Evolutionary conservation across 164 flowering plant genomes (phyloP), one percentile per base, ranked within the genome.

Genomic region (Tinospora cordifolia): DNA sequence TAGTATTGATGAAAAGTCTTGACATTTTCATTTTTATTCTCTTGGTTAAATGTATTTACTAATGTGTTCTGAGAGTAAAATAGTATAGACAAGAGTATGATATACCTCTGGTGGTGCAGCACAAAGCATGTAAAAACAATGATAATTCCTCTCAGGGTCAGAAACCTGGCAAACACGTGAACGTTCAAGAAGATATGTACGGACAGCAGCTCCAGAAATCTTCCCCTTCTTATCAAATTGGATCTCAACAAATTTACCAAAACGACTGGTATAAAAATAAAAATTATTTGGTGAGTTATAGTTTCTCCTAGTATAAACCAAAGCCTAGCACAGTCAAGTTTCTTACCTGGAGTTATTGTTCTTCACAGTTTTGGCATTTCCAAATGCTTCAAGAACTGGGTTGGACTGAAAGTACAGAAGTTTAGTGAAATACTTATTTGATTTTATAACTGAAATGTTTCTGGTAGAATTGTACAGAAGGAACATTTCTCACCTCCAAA

Each of bases 371-470:
- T 88, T 90, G 27, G 96, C 92, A 78, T 90, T 88, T 30, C 93
- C 96, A 80, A 90, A 90, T 79, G 96, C 96, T 81, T 90, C 93
- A 62, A 90, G 73, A 30, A 90, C 97, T 65, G 93, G 97, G 68
- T 90, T 90, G 71, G 97, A 90, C 97, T 90, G 83, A 62, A 74
- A 11, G 77, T 49, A 30, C 36, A 30, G 36, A 30, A 70, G 19
- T 54, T 11, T 1, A 39, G 30, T 68, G 41, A 65, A 3, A 60
- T 19, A 41, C 60, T 2, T n/a, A 19, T 19, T 30, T 54, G 65
- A 46, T 51, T 15, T 24, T 39, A n/a, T 47, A 17, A 30, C 27
- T 46, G 40, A n/a, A 22, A 17, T 38, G 0, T 24, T 30, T 24
- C 10, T 1, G 38, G 21, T 12, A 2, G 44, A 46, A 40, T 6